These are phyloP conservation scores for Hygrocybe punicea DNA, from an alignment of 768 basidiomycete genomes.

Conservation along the genomic window DNA sequence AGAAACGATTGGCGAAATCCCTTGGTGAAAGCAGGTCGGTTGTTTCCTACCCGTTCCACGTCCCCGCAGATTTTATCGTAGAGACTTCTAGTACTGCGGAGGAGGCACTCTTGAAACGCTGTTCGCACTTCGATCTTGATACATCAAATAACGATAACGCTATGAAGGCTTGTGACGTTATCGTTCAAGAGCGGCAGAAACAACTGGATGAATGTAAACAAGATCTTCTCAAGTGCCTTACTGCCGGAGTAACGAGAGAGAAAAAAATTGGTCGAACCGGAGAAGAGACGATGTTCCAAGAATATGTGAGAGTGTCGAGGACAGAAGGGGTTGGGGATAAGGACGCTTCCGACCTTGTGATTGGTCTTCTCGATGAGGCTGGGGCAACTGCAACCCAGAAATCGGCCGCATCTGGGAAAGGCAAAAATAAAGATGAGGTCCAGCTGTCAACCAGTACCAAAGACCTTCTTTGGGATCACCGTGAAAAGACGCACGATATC, in stretches of 20 bases:
- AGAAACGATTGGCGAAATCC: conserved; percentile 80
- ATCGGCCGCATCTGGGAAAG: conserved; percentile 30
- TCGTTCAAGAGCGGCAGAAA: conserved; percentile 73
- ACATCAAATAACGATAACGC: conserved; percentile 68
- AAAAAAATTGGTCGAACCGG: conserved; percentile 58
- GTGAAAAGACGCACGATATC: conserved; percentile 84
- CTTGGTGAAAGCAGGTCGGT: conserved; percentile 86
- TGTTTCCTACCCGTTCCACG: background rate
- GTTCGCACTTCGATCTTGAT: conserved; percentile 90
- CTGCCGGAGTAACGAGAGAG: conserved; percentile 65
- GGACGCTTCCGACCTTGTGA: conserved; percentile 65
- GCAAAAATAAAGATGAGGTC: conserved; percentile 54
- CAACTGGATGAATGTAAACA: conserved; percentile 77
- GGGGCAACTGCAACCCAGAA: conserved; percentile 39
- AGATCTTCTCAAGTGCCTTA: conserved; percentile 66
- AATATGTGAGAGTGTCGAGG: conserved; percentile 67
- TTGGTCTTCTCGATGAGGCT: conserved; percentile 58
- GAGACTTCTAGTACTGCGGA: conserved; percentile 65
- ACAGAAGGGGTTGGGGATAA: conserved; percentile 74
- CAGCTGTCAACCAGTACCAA: conserved; percentile 52
- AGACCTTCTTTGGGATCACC: conserved; percentile 72
- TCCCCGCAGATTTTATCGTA: background rate
- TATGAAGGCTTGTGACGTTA: conserved; percentile 89
- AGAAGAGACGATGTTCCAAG: conserved; percentile 75
- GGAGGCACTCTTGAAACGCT: conserved; percentile 91